A percentile compares a stretch with the other conserved stretches of the same genome.
Evolutionary conservation across 2,329 filamentous ascomycete genomes (phyloP).

Genomic region (Alternaria triticina): DNA sequence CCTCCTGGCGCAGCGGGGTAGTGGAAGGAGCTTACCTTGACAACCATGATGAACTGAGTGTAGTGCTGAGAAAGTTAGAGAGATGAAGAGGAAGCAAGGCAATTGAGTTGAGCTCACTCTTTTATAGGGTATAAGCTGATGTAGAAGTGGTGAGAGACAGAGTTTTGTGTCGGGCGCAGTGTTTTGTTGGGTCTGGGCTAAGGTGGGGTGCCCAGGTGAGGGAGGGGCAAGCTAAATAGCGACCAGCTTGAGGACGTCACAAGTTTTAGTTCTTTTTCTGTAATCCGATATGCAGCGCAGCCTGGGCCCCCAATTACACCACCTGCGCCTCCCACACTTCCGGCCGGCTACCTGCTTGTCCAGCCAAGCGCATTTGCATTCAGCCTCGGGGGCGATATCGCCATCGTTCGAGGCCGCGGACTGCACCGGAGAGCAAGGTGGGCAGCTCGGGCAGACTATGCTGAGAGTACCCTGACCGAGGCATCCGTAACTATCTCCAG

Average conservation of each 20-base stretch:
- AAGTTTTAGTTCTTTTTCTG: constrained; percentile 34
- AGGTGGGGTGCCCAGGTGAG: constrained; percentile 33
- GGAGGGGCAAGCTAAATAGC: constrained; percentile 34
- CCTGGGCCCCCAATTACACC: constrained; percentile 40
- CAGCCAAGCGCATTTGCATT: constrained; percentile 24
- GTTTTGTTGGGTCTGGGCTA: constrained; percentile 37
- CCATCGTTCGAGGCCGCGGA: constrained; percentile 29
- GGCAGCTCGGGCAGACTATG: constrained; percentile 16
- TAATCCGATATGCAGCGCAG: constrained; percentile 39
- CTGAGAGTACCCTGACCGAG: constrained; percentile 19
- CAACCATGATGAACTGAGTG: constrained; percentile 51
- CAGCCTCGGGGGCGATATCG: constrained; percentile 29
- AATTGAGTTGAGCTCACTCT: constrained; percentile 23
- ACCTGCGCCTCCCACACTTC: constrained; percentile 35
- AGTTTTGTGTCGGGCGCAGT: constrained; percentile 29
- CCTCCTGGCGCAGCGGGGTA: constrained; percentile 24
- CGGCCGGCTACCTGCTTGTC: constrained; percentile 38
- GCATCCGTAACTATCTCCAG: constrained; percentile 5
- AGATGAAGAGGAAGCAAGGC: constrained; percentile 9
- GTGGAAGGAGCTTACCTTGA: constrained; percentile 50
- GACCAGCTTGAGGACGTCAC: constrained; percentile 35
- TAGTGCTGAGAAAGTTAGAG: constrained; percentile 30
- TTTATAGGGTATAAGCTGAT: constrained; percentile 28
- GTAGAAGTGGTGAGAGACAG: constrained; percentile 24
- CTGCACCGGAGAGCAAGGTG: constrained; percentile 26